Evolutionary conservation across 208 protist species (phyloP), one percentile per base, ranked within the genome.

Genomic region (Phytomonas francai): DNA sequence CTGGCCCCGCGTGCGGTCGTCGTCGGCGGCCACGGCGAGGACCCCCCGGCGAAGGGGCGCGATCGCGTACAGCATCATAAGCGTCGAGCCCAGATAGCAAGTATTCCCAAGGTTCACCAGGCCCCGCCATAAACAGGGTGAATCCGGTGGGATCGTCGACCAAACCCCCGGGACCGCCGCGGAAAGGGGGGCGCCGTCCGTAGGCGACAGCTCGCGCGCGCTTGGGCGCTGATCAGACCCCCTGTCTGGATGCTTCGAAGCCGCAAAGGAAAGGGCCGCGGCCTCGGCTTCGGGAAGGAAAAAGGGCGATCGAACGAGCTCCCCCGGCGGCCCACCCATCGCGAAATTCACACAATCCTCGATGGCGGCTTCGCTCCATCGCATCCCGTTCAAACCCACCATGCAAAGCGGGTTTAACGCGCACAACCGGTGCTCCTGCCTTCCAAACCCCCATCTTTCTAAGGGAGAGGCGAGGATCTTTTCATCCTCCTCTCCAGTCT

Each of bases 31-130:
- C 25, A 73, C 76, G 11, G 65, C 39, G 3, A 94, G 69, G 19
- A 94, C 81, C 4, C 79, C 81, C 22, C 75, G 72, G 3, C 88
- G 78, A 63, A 97, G 74, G 12, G 34, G 42, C 9, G 79, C 63
- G 49, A 89, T 81, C 54, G 73, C 72, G 67, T 90, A 96, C 28
- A 97, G 78, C 30, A 93, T 36, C 78, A 96, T 89, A 63, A 97
- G 29, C 11, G 94, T 75, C 9, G 79, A 68, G 76, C 89, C 95
- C 73, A 95, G 79, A 79, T 96, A 97, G 74, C 92, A 97, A 30
- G 88, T 97, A 75, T 93, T 96, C 54, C 81, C 83, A 16, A 95
- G 71, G 70, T 96, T 96, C 12, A 61, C 58, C 59, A 96, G 70
- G 22, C 92, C 92, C 30, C 89, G 78, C 77, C 80, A 89, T 58